Conservation (phyloP, 2,329 filamentous ascomycete genomes). For the Neonectria faginata region DNA sequence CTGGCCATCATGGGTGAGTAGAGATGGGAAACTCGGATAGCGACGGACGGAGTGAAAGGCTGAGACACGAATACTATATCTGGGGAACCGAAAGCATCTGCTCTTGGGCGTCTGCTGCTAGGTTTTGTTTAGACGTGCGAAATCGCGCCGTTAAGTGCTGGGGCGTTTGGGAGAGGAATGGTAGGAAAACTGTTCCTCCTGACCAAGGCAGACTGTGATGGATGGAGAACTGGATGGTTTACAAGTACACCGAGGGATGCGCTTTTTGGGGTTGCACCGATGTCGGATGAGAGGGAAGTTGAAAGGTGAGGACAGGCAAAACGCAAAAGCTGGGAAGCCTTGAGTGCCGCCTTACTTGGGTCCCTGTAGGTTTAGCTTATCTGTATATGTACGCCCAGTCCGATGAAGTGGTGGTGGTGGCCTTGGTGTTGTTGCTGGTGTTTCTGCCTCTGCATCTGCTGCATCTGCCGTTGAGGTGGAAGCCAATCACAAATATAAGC, state of each 20-base stretch:
- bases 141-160: slow-evolving; percentile 4
- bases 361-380: slow-evolving; percentile 21
- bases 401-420: not conserved
- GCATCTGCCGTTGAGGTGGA: not conserved
- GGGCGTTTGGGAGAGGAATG: slow-evolving; percentile 4
- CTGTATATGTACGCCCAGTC: slow-evolving; percentile 19
- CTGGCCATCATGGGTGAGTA: slow-evolving; percentile 1
- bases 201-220: slow-evolving; percentile 6
- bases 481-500: not conserved
- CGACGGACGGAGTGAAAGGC: not conserved
- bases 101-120: slow-evolving; percentile 6
- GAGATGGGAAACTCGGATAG: not conserved
- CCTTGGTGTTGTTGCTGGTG: not conserved
- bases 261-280: slow-evolving; percentile 14
- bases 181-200: not conserved
- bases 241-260: slow-evolving; percentile 22
- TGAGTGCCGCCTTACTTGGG: slow-evolving; percentile 3
- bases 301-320: not conserved
- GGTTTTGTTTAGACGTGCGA: slow-evolving; percentile 22
- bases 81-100: not conserved
- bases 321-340: slow-evolving; percentile 1
- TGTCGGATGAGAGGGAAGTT: not conserved
- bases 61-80: not conserved
- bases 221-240: slow-evolving; percentile 17
- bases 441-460: slow-evolving; percentile 1